Percentiles rank a stretch among this genome's conserved stretches.
Conservation (phyloP, 2,329 filamentous ascomycete species). For the Rutstroemia sydowiana region DNA sequence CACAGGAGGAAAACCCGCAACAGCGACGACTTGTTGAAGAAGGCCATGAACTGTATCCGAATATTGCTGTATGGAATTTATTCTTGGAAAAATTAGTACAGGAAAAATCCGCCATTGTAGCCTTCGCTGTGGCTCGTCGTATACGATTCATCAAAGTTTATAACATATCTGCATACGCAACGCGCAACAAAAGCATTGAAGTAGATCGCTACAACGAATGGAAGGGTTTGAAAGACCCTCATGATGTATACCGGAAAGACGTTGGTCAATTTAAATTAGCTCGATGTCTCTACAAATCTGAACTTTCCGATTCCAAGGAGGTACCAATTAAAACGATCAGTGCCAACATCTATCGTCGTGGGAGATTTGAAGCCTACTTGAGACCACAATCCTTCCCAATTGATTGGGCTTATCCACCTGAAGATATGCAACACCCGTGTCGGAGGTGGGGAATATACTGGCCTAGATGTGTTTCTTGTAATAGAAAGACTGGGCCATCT, state of each 20-base stretch:
- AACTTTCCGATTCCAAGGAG: too few relatives aligned
- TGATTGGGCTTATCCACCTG: conserved; percentile 3
- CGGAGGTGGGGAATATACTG: not conserved
- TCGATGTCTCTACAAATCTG: not conserved
- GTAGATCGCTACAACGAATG: not conserved
- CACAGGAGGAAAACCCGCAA: not conserved
- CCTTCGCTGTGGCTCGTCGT: conserved; percentile 1
- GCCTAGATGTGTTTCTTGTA: conserved; percentile 3
- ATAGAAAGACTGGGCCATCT: not conserved
- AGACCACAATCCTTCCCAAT: not conserved
- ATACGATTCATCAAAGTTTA: conserved; percentile 2
- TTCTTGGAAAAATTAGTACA: not conserved
- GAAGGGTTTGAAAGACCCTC: not conserved
- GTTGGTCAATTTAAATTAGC: conserved; percentile 3
- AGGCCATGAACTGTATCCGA: not conserved
- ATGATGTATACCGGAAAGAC: not conserved
- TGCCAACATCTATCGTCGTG: not conserved
- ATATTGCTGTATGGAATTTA: not conserved
- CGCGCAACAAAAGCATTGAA: too few relatives aligned
- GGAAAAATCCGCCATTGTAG: not conserved
- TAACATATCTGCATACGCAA: too few relatives aligned
- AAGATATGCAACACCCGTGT: conserved; percentile 6
- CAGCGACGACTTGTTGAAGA: too few relatives aligned
- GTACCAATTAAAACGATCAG: not conserved
- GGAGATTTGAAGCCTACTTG: not conserved